Evolutionary conservation across 2,329 filamentous ascomycete species (phyloP).

Genomic region (Penicillium sclerotiorum): DNA sequence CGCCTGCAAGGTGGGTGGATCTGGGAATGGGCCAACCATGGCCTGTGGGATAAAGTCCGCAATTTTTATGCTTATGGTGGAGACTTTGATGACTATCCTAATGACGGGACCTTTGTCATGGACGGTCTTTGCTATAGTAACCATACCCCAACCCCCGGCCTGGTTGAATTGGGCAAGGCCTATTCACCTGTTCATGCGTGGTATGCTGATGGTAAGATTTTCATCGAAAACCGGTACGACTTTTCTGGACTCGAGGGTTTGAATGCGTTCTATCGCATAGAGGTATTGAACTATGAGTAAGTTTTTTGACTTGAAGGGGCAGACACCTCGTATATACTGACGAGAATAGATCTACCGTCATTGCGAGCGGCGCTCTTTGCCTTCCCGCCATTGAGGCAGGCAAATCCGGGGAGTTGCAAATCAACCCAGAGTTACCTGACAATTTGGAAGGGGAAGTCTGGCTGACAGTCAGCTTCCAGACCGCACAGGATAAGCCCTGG

Average conservation of each 20-base stretch:
- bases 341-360: no score
- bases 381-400: no score
- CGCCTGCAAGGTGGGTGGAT: slow-evolving; percentile 68
- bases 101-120: slow-evolving; percentile 65
- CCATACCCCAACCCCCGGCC: slow-evolving; percentile 60
- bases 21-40: slow-evolving; percentile 69
- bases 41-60: slow-evolving; percentile 47
- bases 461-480: background rate
- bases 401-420: no score
- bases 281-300: no score
- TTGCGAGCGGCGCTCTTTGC: no score
- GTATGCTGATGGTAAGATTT: slow-evolving; percentile 40
- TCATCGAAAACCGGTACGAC: slow-evolving; percentile 55
- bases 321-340: no score
- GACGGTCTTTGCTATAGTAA: slow-evolving; percentile 56
- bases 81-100: slow-evolving; percentile 63
- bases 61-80: slow-evolving; percentile 60
- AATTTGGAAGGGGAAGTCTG: background rate
- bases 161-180: slow-evolving; percentile 60
- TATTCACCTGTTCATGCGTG: slow-evolving; percentile 57
- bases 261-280: no score
- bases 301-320: no score
- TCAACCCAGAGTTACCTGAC: no score
- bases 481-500: slow-evolving; percentile 48
- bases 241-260: no score